phyloP scores from a whole-genome alignment of 2,329 filamentous ascomycete species.

The Pseudomassariella vexata region DNA sequence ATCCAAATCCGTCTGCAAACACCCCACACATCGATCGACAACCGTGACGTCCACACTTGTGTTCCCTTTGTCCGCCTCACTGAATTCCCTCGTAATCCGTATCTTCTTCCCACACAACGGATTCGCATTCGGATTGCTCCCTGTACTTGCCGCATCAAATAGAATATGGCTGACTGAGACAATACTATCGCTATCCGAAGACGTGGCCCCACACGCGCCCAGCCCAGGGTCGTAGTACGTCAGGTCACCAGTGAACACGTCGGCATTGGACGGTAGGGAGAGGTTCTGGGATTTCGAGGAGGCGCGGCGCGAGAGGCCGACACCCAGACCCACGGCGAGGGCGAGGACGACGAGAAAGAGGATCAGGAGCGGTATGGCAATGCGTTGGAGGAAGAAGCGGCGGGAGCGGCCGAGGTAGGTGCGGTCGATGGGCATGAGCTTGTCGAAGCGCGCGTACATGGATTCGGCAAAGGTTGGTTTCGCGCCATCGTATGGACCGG shows the following conservation, averaged over 20 bases:
- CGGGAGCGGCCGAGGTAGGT: constrained; percentile 18
- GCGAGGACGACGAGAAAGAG: constrained; percentile 17
- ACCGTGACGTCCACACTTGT: constrained; percentile 50
- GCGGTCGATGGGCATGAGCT: constrained; percentile 15
- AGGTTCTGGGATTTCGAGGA: constrained; percentile 8
- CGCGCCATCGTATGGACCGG: background rate
- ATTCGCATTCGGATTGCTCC: constrained; percentile 32
- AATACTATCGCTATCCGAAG: constrained; percentile 49
- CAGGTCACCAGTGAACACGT: constrained; percentile 53
- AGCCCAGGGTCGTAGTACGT: constrained; percentile 64
- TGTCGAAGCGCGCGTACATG: constrained; percentile 13
- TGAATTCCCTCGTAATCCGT: constrained; percentile 45
- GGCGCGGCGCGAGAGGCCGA: constrained; percentile 14
- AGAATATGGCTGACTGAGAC: constrained; percentile 62
- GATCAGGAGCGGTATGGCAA: constrained; percentile 14
- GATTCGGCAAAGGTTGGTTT: constrained; percentile 1
- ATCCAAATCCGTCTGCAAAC: constrained; percentile 40
- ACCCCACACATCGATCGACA: constrained; percentile 59
- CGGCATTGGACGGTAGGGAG: constrained; percentile 14
- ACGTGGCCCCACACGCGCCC: constrained; percentile 63
- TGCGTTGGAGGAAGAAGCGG: constrained; percentile 15
- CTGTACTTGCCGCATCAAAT: constrained; percentile 53
- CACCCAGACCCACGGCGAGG: constrained; percentile 19
- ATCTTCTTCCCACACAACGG: constrained; percentile 63
- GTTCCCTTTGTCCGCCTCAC: constrained; percentile 34